These are phyloP conservation scores for Xylaria sp. DNA, from an alignment of 2,329 filamentous ascomycete species.

Conservation along the genomic window DNA sequence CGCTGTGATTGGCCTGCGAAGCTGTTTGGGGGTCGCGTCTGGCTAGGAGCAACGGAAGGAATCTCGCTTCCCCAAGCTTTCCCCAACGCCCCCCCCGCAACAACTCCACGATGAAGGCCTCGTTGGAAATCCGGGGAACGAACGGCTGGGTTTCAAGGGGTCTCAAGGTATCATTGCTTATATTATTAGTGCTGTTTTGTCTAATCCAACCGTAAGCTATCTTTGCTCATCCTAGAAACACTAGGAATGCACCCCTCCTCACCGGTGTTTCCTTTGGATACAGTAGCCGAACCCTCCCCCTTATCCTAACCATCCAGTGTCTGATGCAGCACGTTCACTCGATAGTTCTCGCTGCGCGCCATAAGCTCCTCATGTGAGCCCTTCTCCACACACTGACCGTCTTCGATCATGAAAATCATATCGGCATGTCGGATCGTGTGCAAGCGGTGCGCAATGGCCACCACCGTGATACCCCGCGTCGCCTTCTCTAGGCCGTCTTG, in stretches of 20 bases:
- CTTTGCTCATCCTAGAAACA: conserved; percentile 1
- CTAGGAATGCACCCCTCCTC: background rate
- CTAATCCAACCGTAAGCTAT: conserved; percentile 19
- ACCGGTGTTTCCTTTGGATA: conserved; percentile 5
- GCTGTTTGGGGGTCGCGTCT: conserved; percentile 16
- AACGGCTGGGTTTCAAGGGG: background rate
- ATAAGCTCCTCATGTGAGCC: conserved; percentile 66
- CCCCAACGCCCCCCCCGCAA: conserved; percentile 28
- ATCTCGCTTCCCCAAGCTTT: conserved; percentile 23
- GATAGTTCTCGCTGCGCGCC: conserved; percentile 63
- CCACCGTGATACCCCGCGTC: conserved; percentile 64
- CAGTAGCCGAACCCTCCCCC: background rate
- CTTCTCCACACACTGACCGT: conserved; percentile 62
- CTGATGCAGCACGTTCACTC: conserved; percentile 64
- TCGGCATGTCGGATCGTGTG: conserved; percentile 68
- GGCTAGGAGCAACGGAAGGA: conserved; percentile 36
- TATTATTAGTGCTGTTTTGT: conserved; percentile 31
- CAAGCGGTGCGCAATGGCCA: conserved; percentile 68
- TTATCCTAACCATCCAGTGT: conserved; percentile 51
- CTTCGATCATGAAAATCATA: conserved; percentile 68
- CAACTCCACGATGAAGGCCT: conserved; percentile 23
- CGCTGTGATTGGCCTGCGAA: conserved; percentile 19
- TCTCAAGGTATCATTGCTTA: conserved; percentile 15
- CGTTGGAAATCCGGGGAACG: conserved; percentile 20
- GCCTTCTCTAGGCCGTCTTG: conserved; percentile 73